Conservation (phyloP, 345 rosid species). For the Sapria himalayana region DNA sequence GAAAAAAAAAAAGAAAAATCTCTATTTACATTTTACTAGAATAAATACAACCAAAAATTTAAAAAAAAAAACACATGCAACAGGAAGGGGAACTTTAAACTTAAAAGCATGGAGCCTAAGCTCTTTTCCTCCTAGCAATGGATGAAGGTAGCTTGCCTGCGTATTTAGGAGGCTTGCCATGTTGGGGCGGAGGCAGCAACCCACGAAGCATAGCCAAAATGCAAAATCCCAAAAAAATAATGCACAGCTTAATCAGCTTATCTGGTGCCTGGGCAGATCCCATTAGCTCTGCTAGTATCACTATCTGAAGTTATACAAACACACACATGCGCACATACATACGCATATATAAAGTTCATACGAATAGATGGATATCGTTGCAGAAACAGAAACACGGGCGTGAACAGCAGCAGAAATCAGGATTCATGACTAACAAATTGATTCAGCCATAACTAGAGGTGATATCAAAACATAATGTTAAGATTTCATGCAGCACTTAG, state of each 20-base stretch:
- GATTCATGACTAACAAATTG: too few relatives aligned
- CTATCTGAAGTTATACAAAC: slow-evolving; percentile 21
- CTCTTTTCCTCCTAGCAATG: slow-evolving; percentile 44
- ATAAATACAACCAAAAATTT: too few relatives aligned
- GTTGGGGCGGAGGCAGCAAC: slow-evolving; percentile 15
- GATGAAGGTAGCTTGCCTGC: slow-evolving; percentile 19
- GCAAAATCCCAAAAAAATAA: slow-evolving; percentile 36
- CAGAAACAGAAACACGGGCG: too few relatives aligned
- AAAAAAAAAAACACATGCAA: slow-evolving; percentile 6
- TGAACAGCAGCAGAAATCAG: not conserved
- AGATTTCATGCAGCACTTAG: too few relatives aligned
- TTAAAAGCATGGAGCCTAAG: slow-evolving; percentile 24
- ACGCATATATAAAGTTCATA: too few relatives aligned
- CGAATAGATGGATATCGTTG: too few relatives aligned
- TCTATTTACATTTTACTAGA: too few relatives aligned
- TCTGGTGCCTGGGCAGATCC: slow-evolving; percentile 46
- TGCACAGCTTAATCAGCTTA: slow-evolving; percentile 27
- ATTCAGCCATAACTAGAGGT: too few relatives aligned
- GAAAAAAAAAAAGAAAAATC: too few relatives aligned
- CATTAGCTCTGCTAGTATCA: slow-evolving; percentile 36
- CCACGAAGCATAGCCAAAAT: slow-evolving; percentile 44
- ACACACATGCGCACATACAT: too few relatives aligned
- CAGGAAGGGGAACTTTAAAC: slow-evolving; percentile 11
- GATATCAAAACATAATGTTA: too few relatives aligned
- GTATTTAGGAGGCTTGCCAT: slow-evolving; percentile 8